Percentiles rank a stretch among this genome's conserved stretches.
These are phyloP conservation scores for Chlamydomonas applanata DNA, from an alignment of 139 green algal genomes.

Conservation along the genomic window DNA sequence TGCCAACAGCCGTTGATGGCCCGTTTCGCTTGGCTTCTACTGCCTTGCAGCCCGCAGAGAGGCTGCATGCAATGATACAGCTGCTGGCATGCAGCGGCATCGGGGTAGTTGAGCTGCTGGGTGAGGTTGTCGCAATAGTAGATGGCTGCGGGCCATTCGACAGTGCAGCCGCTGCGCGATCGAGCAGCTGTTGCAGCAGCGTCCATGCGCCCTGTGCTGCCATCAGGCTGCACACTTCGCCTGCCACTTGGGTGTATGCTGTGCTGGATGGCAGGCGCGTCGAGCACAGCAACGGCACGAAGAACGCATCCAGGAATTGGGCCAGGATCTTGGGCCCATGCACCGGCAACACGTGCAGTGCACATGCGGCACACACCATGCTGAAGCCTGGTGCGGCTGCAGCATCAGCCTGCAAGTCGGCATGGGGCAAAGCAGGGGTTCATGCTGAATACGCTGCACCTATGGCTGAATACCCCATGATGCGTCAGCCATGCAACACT, in stretches of 20 bases:
- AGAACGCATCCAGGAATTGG: constrained; percentile 27
- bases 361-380: no score
- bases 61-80: neutral
- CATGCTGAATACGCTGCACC: no score
- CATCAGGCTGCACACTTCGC: constrained; percentile 6
- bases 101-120: neutral
- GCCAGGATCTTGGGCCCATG: constrained; percentile 6
- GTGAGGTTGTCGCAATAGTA: neutral
- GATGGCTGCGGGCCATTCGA: neutral
- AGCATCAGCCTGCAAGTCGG: no score
- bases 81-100: constrained; percentile 3
- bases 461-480: no score
- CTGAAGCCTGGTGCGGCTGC: no score
- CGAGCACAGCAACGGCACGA: constrained; percentile 16
- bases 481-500: neutral
- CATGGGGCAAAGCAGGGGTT: no score
- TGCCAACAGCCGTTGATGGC: no score
- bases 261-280: neutral
- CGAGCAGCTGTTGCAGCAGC: constrained; percentile 14
- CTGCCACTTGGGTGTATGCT: neutral
- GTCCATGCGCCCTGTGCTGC: neutral
- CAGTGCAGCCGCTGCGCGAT: neutral
- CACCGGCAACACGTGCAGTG: no score
- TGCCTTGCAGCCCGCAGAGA: neutral
- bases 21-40: neutral